These are phyloP conservation scores for Nothopassalora personata DNA, from an alignment of 2,329 filamentous ascomycete genomes.

Conservation along the genomic window DNA sequence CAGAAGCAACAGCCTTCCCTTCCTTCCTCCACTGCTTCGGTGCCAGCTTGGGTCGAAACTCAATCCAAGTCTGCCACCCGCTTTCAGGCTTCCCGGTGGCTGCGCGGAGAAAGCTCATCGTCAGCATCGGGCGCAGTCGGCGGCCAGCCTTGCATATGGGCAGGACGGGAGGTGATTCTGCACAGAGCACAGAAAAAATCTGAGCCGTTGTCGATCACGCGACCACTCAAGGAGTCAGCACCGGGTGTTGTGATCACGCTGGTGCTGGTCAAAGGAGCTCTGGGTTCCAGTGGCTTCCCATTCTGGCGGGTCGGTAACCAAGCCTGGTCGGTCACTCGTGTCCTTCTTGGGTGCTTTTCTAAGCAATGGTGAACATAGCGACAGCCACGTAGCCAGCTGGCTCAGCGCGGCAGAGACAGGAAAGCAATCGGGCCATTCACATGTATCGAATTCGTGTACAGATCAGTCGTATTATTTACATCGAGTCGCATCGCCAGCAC, in stretches of 20 bases:
- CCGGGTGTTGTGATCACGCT: not conserved
- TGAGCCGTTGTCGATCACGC: not conserved
- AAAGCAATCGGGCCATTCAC: not conserved
- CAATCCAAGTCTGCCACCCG: conserved; percentile 3
- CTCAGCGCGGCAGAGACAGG: not conserved
- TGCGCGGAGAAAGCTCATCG: too few species aligned
- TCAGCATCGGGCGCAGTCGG: not conserved
- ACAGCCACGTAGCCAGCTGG: too few species aligned
- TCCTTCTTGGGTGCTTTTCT: not conserved
- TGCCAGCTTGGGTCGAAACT: not conserved
- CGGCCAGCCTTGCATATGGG: not conserved
- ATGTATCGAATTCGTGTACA: not conserved
- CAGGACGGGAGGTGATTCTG: not conserved
- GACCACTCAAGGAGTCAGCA: not conserved
- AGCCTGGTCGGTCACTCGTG: not conserved
- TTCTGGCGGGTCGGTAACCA: not conserved
- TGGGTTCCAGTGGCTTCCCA: not conserved
- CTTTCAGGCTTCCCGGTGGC: not conserved
- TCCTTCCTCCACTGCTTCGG: not conserved
- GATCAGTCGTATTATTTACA: conserved; percentile 14
- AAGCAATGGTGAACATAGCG: not conserved
- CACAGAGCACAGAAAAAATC: too few species aligned
- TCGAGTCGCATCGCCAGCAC: not conserved
- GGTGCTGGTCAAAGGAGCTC: not conserved
- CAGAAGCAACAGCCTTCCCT: too few species aligned